phyloP scores from a whole-genome alignment of 2,329 filamentous ascomycete species.

The Rhexocercosporidium sp. region DNA sequence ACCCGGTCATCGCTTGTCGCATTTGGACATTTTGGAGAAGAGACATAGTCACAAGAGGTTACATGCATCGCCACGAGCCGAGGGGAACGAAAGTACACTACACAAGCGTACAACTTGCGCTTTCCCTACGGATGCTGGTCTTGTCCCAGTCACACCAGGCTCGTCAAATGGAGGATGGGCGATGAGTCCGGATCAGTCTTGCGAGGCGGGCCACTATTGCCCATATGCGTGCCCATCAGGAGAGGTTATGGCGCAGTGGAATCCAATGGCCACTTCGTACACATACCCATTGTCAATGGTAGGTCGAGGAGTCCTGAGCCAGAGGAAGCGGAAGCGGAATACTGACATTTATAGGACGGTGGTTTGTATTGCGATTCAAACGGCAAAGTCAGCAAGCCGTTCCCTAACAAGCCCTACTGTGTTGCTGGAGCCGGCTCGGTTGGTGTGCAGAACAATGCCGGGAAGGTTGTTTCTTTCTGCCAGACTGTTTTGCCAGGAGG shows the following conservation, averaged over 20 bases:
- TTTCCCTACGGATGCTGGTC: slow-evolving; percentile 69
- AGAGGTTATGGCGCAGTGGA: slow-evolving; percentile 81
- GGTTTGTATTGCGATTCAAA: slow-evolving; percentile 73
- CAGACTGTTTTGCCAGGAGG: slow-evolving; percentile 81
- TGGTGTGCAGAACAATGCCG: slow-evolving; percentile 68
- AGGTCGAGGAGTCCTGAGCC: slow-evolving; percentile 43
- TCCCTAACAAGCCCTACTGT: slow-evolving; percentile 71
- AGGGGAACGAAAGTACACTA: slow-evolving; percentile 20
- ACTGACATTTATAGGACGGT: slow-evolving; percentile 60
- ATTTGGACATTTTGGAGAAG: slow-evolving; percentile 36
- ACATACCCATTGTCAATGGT: slow-evolving; percentile 75
- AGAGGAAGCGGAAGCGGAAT: not conserved
- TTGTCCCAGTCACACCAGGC: slow-evolving; percentile 70
- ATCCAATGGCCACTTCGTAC: slow-evolving; percentile 69
- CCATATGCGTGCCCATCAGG: slow-evolving; percentile 79
- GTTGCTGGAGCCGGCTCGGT: slow-evolving; percentile 70
- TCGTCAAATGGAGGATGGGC: slow-evolving; percentile 76
- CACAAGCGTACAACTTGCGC: slow-evolving; percentile 54
- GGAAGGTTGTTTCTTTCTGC: slow-evolving; percentile 70
- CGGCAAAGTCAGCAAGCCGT: slow-evolving; percentile 72
- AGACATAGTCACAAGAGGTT: slow-evolving; percentile 37
- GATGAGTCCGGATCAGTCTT: slow-evolving; percentile 76
- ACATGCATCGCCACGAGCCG: slow-evolving; percentile 34
- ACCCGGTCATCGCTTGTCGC: slow-evolving; percentile 31
- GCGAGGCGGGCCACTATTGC: slow-evolving; percentile 71